These are phyloP conservation scores for Colletotrichum ledebouriae DNA, from an alignment of 2,329 filamentous ascomycete species.

Conservation along the genomic window DNA sequence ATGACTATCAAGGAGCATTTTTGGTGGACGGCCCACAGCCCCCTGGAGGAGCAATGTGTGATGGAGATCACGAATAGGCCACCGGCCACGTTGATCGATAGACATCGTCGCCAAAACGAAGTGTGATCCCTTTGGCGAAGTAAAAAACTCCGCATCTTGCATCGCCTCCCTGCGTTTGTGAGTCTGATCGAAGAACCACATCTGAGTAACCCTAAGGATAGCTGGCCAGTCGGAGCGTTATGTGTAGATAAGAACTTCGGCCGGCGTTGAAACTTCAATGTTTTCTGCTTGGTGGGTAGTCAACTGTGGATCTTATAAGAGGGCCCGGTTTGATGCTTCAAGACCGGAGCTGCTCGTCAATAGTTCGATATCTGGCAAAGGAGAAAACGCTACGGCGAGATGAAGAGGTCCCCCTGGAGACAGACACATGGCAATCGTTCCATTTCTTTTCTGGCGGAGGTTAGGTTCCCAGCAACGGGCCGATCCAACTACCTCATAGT, in stretches of 20 bases:
- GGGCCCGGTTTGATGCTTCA: neutral
- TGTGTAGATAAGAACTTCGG: neutral
- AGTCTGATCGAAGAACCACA: constrained; percentile 1
- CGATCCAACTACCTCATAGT: constrained; percentile 12
- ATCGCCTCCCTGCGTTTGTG: neutral
- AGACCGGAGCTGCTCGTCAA: too few relatives aligned
- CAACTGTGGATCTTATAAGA: neutral
- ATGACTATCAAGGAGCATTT: constrained; percentile 1
- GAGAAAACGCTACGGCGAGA: neutral
- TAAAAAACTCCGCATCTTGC: neutral
- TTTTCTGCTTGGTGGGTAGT: neutral
- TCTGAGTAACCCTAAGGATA: constrained; percentile 12
- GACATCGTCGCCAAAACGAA: neutral
- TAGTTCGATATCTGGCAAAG: neutral
- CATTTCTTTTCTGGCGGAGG: neutral
- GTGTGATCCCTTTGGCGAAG: neutral
- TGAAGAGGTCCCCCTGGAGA: neutral
- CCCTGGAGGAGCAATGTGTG: constrained; percentile 4
- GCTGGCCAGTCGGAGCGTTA: constrained; percentile 13
- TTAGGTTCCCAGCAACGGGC: neutral
- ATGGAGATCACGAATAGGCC: neutral
- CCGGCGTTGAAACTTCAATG: neutral
- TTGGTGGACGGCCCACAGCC: constrained; percentile 11
- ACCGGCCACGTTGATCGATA: neutral
- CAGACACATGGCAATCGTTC: neutral